Conservation (phyloP, 345 rosid genomes). For the Adansonia digitata region DNA sequence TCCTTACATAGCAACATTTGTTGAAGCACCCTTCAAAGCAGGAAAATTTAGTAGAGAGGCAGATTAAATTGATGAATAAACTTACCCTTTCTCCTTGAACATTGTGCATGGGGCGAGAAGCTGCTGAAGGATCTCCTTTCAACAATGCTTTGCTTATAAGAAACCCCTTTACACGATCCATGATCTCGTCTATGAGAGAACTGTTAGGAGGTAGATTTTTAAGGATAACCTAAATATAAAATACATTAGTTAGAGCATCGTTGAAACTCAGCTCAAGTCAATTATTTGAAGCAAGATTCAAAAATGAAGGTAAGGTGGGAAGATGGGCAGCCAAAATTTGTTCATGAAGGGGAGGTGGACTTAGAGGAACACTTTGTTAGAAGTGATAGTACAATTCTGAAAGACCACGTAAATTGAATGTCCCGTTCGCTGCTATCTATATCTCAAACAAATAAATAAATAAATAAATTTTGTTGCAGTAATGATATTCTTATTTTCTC, state of each 20-base stretch:
- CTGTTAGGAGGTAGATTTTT: conserved; percentile 93
- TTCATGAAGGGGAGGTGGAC: background rate
- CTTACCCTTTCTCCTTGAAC: conserved; percentile 72
- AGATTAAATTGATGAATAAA: background rate
- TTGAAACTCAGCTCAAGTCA: conserved; percentile 5
- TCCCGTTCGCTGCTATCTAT: background rate
- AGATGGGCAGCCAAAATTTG: background rate
- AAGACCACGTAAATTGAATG: background rate
- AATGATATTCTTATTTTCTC: background rate
- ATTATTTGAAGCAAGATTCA: background rate
- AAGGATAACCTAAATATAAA: conserved; percentile 58
- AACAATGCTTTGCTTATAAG: conserved; percentile 80
- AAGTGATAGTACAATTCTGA: background rate
- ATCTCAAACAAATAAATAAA: background rate
- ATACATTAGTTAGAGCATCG: background rate
- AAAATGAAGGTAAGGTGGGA: background rate
- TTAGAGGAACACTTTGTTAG: background rate
- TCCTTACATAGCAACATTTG: background rate
- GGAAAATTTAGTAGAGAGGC: background rate
- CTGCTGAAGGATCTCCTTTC: conserved; percentile 72
- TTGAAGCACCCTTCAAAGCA: background rate
- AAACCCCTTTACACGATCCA: conserved; percentile 84
- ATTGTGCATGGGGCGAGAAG: conserved; percentile 61
- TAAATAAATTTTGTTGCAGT: background rate
- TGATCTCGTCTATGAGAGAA: conserved; percentile 75